Conservation (phyloP, 352 stramenopile species). For the Globisporangium camurandrum region DNA sequence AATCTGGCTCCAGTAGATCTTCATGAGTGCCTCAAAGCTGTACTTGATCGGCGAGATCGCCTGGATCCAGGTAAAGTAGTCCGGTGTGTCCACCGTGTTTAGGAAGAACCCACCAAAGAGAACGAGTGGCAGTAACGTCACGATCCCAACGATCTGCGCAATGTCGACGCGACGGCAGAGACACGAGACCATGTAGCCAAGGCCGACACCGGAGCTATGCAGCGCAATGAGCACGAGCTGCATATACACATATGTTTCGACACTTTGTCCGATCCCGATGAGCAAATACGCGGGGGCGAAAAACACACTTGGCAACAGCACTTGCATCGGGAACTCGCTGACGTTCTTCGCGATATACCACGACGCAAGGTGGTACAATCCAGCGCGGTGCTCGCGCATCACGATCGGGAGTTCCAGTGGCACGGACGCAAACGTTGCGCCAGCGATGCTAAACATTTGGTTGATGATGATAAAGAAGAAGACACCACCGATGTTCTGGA, state of each 20-base stretch:
- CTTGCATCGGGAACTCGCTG: constrained; percentile 37
- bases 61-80: constrained; percentile 39
- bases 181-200: constrained; percentile 38
- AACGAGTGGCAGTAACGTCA: constrained; percentile 32
- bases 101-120: constrained; percentile 40
- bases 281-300: constrained; percentile 32
- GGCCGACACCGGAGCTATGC: constrained; percentile 21
- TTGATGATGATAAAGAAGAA: constrained; percentile 44
- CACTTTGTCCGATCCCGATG: constrained; percentile 30
- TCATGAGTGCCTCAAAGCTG: constrained; percentile 39
- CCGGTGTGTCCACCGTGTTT: constrained; percentile 27
- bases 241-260: constrained; percentile 23
- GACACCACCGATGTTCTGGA: constrained; percentile 34
- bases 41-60: constrained; percentile 44
- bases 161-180: constrained; percentile 22
- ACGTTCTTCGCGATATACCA: constrained; percentile 53
- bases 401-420: constrained; percentile 38
- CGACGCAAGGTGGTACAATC: constrained; percentile 23
- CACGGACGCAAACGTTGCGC: constrained; percentile 27
- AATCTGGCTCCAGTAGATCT: constrained; percentile 35
- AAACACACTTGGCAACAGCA: constrained; percentile 31
- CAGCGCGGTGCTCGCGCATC: constrained; percentile 27
- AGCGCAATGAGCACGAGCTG: constrained; percentile 33
- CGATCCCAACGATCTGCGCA: constrained; percentile 24
- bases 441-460: constrained; percentile 24